Evolutionary conservation across 306 rosid genomes (phyloP), one percentile per base, ranked within the genome.

Genomic region (barrel medic (Medicago truncatula)): DNA sequence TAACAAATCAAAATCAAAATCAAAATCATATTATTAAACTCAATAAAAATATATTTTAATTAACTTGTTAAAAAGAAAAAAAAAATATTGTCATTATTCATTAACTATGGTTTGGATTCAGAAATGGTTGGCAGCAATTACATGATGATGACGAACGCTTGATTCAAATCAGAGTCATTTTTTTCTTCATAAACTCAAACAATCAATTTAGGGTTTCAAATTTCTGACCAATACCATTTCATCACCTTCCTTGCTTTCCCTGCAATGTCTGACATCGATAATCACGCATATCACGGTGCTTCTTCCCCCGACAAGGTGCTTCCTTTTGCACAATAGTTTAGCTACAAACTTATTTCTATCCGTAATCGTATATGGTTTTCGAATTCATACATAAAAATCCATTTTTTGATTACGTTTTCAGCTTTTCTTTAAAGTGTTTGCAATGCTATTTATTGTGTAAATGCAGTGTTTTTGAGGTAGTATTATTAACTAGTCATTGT

Each of bases 191-290:
- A 59, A 50, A 31, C 76, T 2, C 61, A 47, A 10, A 62, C 56
- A 70, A 16, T 83, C 75, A 56, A 18, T 67, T 83, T 79, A 67
- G 83, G 79, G 84, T 77, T 75, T 84, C 83, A 16, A 61, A 61
- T 79, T 70, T 41, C 59, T 38, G 8, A 78, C 9, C 73, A 39
- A 49, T 23, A 78, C 9, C 49, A 39, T 34, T 46, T 46, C 16
- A 12, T 43, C 81, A 44, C 38, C 82, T 50, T 18, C 56, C 25
- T 10, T 50, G 2, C 39, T 17, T 77, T 69, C 1, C 13, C 39
- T 59, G n/a, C 82, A 70, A 87, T 91, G 96, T 88, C 96, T 21
- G 90, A 90, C 79, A 71, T 23, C 47, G 86, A 85, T 36, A 83
- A 81, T 63, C 64, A 67, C 65, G 61, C 71, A 7, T 56, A 40